Evolutionary conservation across 169 alveolate species (phyloP).

Genomic region (Eimeria praecox): DNA sequence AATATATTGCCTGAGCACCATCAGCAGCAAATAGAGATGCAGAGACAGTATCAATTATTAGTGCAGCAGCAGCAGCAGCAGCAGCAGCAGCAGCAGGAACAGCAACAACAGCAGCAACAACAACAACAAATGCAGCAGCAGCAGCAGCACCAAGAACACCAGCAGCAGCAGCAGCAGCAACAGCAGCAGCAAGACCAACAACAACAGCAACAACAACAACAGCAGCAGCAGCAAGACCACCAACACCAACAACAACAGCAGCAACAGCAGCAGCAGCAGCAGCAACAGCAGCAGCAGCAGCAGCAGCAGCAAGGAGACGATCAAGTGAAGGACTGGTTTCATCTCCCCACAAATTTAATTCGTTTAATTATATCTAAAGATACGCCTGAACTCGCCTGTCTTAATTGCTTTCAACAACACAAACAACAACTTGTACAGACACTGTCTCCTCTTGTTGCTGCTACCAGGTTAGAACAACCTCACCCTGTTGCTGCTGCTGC

Average conservation of each 20-base stretch:
- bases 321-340: background rate
- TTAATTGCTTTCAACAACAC: background rate
- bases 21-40: conserved; percentile 20
- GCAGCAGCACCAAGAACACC: background rate
- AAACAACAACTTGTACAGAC: background rate
- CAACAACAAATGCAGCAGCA: background rate
- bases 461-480: too few relatives aligned
- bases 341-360: background rate
- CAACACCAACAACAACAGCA: background rate
- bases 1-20: conserved; percentile 1
- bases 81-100: conserved; percentile 53
- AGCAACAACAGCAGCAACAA: conserved; percentile 10
- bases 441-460: conserved; percentile 13
- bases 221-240: conserved; percentile 35
- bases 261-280: background rate
- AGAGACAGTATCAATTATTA: background rate
- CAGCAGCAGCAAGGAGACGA: conserved; percentile 38
- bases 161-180: conserved; percentile 1
- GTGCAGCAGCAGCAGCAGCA: conserved; percentile 54
- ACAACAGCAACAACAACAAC: conserved; percentile 19
- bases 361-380: background rate
- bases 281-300: conserved; percentile 36
- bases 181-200: background rate
- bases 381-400: background rate
- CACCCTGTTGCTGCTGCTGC: background rate